Evolutionary conservation across 306 rosid species (phyloP).

Genomic region (Nissolia schottii): DNA sequence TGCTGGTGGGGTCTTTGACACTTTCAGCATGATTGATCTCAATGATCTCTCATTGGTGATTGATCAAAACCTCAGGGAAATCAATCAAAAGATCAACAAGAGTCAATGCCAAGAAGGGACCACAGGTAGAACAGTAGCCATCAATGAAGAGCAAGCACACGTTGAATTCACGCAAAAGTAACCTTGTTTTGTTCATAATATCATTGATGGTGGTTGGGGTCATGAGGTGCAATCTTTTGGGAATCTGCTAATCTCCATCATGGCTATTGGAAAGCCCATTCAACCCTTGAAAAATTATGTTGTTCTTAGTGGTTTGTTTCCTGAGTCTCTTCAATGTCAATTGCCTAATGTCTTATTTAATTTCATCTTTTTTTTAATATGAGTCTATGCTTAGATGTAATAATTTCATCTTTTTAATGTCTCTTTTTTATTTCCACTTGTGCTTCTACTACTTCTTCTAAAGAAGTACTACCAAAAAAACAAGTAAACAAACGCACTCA

Average conservation of each 20-base stretch:
- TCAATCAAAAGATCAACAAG: not conserved
- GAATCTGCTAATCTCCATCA: not conserved
- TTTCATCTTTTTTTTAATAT: not conserved
- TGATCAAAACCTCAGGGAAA: slow-evolving; percentile 6
- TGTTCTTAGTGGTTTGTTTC: not conserved
- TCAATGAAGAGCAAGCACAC: not conserved
- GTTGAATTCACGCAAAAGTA: not conserved
- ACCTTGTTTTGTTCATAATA: not conserved
- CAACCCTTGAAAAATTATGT: not conserved
- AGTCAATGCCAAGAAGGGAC: not conserved
- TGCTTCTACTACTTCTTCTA: too few species aligned
- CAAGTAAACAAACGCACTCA: too few species aligned
- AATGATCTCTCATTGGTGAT: slow-evolving; percentile 6
- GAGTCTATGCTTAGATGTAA: not conserved
- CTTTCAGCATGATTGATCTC: not conserved
- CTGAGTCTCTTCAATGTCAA: not conserved
- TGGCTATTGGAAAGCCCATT: not conserved
- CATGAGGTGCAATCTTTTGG: not conserved
- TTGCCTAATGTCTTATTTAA: not conserved
- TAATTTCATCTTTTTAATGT: too few species aligned
- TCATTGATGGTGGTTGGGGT: not conserved
- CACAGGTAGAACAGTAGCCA: not conserved
- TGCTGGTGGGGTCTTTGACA: not conserved
- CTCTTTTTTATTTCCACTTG: too few species aligned
- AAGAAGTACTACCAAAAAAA: too few species aligned